Conservation (phyloP, 352 stramenopile species). For the Globisporangium acanthophoron region DNA sequence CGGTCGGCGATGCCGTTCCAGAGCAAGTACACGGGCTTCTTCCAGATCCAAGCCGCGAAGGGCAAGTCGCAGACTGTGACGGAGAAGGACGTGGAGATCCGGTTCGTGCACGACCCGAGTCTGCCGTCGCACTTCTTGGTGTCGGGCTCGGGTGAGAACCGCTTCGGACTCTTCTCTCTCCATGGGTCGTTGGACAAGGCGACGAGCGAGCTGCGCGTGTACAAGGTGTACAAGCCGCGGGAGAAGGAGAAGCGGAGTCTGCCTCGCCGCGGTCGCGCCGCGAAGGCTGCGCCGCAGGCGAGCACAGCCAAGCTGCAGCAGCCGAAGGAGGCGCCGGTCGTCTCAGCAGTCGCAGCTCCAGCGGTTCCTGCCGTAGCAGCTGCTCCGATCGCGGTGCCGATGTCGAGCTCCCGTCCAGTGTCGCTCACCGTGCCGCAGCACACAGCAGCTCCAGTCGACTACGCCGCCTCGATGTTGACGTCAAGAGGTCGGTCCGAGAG, state of each 20-base stretch:
- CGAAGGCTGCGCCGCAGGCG: slow-evolving; percentile 8
- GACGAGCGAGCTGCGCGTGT: slow-evolving; percentile 72
- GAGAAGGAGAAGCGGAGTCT: slow-evolving; percentile 69
- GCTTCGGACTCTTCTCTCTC: slow-evolving; percentile 70
- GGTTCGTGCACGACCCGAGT: slow-evolving; percentile 73
- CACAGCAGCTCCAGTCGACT: slow-evolving; percentile 38
- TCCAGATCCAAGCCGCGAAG: slow-evolving; percentile 84
- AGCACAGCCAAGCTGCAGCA: slow-evolving; percentile 12
- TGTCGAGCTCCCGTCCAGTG: slow-evolving; percentile 19
- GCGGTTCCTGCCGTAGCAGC: slow-evolving; percentile 7
- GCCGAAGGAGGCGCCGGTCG: slow-evolving; percentile 1
- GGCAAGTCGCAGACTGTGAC: slow-evolving; percentile 75
- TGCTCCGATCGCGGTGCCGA: slow-evolving; percentile 6
- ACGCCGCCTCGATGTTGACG: slow-evolving; percentile 43
- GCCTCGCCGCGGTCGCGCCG: slow-evolving; percentile 33
- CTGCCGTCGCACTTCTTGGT: slow-evolving; percentile 67
- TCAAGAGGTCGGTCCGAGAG: slow-evolving; percentile 58
- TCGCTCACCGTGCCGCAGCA: slow-evolving; percentile 29
- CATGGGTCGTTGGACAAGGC: slow-evolving; percentile 70
- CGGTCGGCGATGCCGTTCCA: slow-evolving; percentile 74
- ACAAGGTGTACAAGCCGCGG: slow-evolving; percentile 87
- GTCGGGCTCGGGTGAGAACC: slow-evolving; percentile 66
- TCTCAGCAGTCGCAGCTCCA: slow-evolving; percentile 3
- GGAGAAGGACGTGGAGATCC: slow-evolving; percentile 77
- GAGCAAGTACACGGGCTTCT: slow-evolving; percentile 80